Base-by-base conservation (phyloP, 2,329 filamentous ascomycete genomes). In the Fusarium transvaalense region DNA sequence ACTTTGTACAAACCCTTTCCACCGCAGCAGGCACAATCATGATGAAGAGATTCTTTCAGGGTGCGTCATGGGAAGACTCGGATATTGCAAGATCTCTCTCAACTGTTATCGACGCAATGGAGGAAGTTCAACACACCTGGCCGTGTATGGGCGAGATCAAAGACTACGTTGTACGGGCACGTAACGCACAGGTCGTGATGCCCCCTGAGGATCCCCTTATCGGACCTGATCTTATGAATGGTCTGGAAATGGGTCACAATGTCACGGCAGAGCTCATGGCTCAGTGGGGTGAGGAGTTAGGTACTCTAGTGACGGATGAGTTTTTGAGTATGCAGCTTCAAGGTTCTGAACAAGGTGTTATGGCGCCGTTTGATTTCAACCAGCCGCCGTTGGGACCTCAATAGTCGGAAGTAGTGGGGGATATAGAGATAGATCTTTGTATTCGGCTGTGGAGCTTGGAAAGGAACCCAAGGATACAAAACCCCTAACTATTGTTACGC, bases 11-110 rank as follows among this genome's bases (percentile, higher is more conserved):
- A 61, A 85, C 82, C 8, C 76, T 85, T 1, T 83, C 82, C 5
- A 81, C 82, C 1, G 82, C 82, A 3, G 81, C 83, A 1, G 82
- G 82, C 31, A 79, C 81, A 1, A 74, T 85, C 27, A 76, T 85
- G 66, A 83, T 85, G 81, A 80, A 81, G 53, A 76, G 81, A 2
- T 80, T 80, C 56, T 75, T 85, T 38, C 76, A 82, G 31, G 71
- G 76, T 10, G 75, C 78, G 0, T 75, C 80, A 0, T 81, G 79
- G 78, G 77, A 78, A 34, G 81, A 84, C 61, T 71, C 75, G 0
- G 77, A 84, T 48, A 84, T 89, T 29, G 81, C 85, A 1, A 78
- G 78, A 29, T 82, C 84, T 19, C 77, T 90, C 25, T 82, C 83
- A 10, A 78, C 82, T 17, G 78, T 82, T n/a, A 74, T 82, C 1